phyloP scores from a whole-genome alignment of 2,329 filamentous ascomycete genomes.

The Sporothrix variecibatus region DNA sequence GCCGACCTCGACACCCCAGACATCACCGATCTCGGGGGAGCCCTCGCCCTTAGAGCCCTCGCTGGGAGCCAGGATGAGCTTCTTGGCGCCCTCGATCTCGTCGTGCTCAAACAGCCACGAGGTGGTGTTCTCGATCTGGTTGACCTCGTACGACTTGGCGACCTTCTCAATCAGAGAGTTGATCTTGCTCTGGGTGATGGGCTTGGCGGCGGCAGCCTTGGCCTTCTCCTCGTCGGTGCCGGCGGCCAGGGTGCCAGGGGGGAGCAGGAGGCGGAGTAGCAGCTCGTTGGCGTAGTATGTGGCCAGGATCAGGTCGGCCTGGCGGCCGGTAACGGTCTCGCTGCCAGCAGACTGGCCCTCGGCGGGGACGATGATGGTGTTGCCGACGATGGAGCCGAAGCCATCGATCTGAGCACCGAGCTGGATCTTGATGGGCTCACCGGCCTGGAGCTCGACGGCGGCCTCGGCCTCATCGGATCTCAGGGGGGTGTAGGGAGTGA shows the following conservation, averaged over 20 bases:
- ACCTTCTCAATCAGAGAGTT: constrained; percentile 87
- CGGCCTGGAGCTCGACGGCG: constrained; percentile 73
- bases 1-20: constrained; percentile 97
- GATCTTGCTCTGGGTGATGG: constrained; percentile 83
- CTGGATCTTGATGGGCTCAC: constrained; percentile 94
- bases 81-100: constrained; percentile 96
- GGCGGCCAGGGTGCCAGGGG: constrained; percentile 78
- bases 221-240: constrained; percentile 94
- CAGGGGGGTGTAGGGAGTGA: constrained; percentile 95
- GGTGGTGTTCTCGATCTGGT: constrained; percentile 94
- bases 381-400: constrained; percentile 93
- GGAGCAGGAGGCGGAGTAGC: constrained; percentile 85
- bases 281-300: constrained; percentile 96
- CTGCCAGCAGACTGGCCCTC: constrained; percentile 59
- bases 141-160: constrained; percentile 86
- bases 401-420: constrained; percentile 97
- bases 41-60: constrained; percentile 92
- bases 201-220: constrained; percentile 80
- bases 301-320: constrained; percentile 85
- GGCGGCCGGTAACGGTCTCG: constrained; percentile 66
- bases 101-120: constrained; percentile 96
- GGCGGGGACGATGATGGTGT: constrained; percentile 75
- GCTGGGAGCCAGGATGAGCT: constrained; percentile 87
- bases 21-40: constrained; percentile 82
- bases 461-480: constrained; percentile 85